Percentiles rank a stretch among this genome's conserved stretches.
Conservation (phyloP, 148 eudicot species). For the Fagopyrum tataricum region DNA sequence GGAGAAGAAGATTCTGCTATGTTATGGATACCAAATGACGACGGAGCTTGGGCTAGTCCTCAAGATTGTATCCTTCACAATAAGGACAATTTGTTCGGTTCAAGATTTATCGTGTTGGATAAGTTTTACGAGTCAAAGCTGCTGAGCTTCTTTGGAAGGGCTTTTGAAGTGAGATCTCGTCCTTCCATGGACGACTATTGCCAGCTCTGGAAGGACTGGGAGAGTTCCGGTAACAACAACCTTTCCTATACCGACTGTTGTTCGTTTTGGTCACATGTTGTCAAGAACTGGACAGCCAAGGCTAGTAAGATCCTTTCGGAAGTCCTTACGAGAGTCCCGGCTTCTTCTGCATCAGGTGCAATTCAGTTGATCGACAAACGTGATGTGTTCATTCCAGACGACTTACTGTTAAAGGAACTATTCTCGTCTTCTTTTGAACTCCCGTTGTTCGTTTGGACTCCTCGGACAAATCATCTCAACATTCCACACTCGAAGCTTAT, state of each 20-base stretch:
- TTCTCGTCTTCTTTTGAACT: slow-evolving; percentile 25
- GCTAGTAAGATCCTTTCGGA: slow-evolving; percentile 23
- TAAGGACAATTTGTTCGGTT: slow-evolving; percentile 33
- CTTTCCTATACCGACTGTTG: slow-evolving; percentile 30
- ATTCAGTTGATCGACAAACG: slow-evolving; percentile 29
- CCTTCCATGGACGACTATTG: slow-evolving; percentile 49
- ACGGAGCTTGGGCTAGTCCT: slow-evolving; percentile 40
- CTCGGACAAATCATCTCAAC: slow-evolving; percentile 19
- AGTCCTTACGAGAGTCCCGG: slow-evolving; percentile 41
- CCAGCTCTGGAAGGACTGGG: slow-evolving; percentile 69
- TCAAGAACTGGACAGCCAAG: slow-evolving; percentile 18
- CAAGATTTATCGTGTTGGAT: slow-evolving; percentile 33
- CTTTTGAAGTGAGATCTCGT: slow-evolving; percentile 30
- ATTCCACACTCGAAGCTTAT: slow-evolving; percentile 30
- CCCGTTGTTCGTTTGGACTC: slow-evolving; percentile 57
- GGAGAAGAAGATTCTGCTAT: slow-evolving; percentile 9
- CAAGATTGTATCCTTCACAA: slow-evolving; percentile 51
- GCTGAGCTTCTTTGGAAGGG: slow-evolving; percentile 34
- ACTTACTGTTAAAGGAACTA: slow-evolving; percentile 45
- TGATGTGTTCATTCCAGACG: slow-evolving; percentile 57
- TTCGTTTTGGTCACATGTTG: slow-evolving; percentile 48
- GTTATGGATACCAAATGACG: slow-evolving; percentile 40
- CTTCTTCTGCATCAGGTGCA: slow-evolving; percentile 17
- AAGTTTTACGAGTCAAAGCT: slow-evolving; percentile 26
- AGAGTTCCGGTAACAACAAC: slow-evolving; percentile 21